Evolutionary conservation across 768 basidiomycete species (phyloP), one percentile per base, ranked within the genome.

Genomic region (Naganishia kalamii): DNA sequence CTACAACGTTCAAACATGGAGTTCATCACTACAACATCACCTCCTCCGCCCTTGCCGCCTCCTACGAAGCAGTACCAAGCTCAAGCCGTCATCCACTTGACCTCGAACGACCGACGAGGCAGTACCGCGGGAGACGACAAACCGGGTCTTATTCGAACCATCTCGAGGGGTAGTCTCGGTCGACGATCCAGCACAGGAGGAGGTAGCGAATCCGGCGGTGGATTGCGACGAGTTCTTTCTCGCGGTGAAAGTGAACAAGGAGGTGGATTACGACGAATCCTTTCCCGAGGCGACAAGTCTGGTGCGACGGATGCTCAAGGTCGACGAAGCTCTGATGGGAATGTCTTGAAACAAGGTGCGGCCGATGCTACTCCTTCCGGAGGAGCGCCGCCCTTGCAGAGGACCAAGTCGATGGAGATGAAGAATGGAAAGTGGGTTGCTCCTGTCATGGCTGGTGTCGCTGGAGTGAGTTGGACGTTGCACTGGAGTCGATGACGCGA

Each of bases 101-200:
- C 44, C 33, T 17, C 54, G 27, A 57, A 57, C 35, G 35, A 37
- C 23, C 54, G 54, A 57, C 54, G 54, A 57, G 54, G 54, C 13
- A 57, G 54, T 23, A 10, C 19, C 12, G 48, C 37, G n/a, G 48
- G 37, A 3, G 48, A 63, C 41, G 62, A 50, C 48, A 21, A 46
- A 30, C 48, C 62, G 17, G 30, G 37, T 27, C 62, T 63, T 19
- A 37, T 49, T 3, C 62, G 62, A 30, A 49, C 41, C 48, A 49
- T 49, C 30, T 63, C 62, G 32, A 29, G 62, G 17, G 62, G 62
- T 19, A 49, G 46, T 40, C 11, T 63, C 46, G 62, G 62, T 63
- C 62, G 62, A 40, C 46, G 62, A 63, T 37, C 33, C n/a, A 48
- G 46, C 47, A 23, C 33, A 6, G 62, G 48, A 8, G 44, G 27